These are phyloP conservation scores for Aspergillus kassunensis DNA, from an alignment of 495 filamentous ascomycete species.

Conservation along the genomic window DNA sequence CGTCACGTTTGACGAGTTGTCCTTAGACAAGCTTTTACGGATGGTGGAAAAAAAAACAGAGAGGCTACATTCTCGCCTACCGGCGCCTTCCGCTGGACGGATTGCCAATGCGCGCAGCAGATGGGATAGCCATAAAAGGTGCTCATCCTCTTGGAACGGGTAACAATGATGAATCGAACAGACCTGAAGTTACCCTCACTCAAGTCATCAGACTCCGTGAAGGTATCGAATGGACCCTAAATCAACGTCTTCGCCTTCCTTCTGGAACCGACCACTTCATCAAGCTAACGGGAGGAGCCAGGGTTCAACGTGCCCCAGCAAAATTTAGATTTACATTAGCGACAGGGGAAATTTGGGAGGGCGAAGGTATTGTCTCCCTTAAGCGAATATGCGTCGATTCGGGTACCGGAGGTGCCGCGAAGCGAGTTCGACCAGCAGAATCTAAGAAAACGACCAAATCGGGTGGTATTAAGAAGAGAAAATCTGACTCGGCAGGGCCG, in stretches of 20 bases:
- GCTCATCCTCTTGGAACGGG: background rate
- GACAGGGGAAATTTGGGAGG: constrained; percentile 15
- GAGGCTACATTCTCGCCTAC: constrained; percentile 24
- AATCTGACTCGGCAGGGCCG: background rate
- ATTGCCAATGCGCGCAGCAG: background rate
- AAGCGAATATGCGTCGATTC: background rate
- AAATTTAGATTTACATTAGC: constrained; percentile 6
- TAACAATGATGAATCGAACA: background rate
- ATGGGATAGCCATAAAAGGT: background rate
- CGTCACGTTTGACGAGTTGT: background rate
- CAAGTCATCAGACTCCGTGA: constrained; percentile 4
- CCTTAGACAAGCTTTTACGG: background rate
- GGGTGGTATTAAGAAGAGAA: background rate
- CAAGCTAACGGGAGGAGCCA: constrained; percentile 6
- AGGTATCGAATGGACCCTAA: constrained; percentile 4
- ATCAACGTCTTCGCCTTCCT: constrained; percentile 2
- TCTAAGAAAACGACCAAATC: background rate
- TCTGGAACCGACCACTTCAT: background rate
- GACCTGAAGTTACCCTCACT: constrained; percentile 2
- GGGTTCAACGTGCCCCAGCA: constrained; percentile 8
- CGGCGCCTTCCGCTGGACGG: constrained; percentile 14
- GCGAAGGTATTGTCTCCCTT: constrained; percentile 9
- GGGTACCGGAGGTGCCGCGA: background rate
- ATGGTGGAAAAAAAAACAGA: background rate
- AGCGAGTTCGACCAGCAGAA: background rate